Base-by-base conservation (phyloP, 148 eudicot genomes). In the Vaccinium vitisidaea region DNA sequence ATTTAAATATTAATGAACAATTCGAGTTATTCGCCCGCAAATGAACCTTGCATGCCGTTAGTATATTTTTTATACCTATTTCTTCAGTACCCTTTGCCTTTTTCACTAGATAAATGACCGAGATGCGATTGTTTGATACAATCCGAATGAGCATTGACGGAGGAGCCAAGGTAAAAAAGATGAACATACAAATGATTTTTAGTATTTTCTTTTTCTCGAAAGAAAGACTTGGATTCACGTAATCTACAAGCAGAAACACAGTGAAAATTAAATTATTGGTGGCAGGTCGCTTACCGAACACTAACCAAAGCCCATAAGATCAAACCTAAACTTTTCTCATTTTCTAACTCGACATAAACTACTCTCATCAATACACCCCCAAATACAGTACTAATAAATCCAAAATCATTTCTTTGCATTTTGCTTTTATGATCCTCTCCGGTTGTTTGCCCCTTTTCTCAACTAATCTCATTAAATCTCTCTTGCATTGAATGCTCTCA, bases 391-490 rank as follows among this genome's bases (percentile, higher is more conserved):
- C 25, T 54, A 53, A 13, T 4, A 80, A 80, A 55, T 65, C 12
- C 21, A 74, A 27, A 74, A 74, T 9, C 1, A 74, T 7, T 21
- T 3, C 14, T 36, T 18, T 75, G 54, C 49, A 52, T n/a, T 55
- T 50, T 23, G 16, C 54, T 67, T 58, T 25, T 49, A 39, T 75
- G 49, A 9, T 18, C 23, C 14, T 39, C 25, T n/a, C 77, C 12
- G 5, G 5, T 2, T n/a, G 74, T 46, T 82, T 49, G 82, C 27
- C 54, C 25, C 10, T 81, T 46, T 87, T 65, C 96, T 93, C 98
- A 95, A 95, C 98, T 87, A 93, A 93, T 92, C 90, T 86, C 96
- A 94, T 91, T 93, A 74, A 63, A 93, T 81, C 89, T 84, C 77
- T 8, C 84, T 58, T 58, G 67, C 91, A 93, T 89, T 94, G 61